phyloP scores from a whole-genome alignment of 257 asterid genomes.

The Nemophila menziesii region DNA sequence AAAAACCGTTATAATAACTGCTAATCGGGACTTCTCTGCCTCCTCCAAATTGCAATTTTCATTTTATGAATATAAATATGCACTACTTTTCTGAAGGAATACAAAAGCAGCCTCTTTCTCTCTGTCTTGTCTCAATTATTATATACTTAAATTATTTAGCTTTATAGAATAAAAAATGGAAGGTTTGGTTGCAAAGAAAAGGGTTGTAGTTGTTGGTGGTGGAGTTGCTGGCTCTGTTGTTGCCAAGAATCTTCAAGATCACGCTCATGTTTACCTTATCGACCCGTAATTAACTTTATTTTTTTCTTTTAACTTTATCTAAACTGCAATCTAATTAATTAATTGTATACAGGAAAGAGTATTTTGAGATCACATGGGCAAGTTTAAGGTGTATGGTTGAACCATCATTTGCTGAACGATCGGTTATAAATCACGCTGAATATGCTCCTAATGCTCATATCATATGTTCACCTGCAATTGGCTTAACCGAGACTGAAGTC shows the following conservation, averaged over 20 bases:
- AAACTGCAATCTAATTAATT: no score
- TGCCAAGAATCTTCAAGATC: conserved; percentile 53
- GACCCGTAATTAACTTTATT: conserved; percentile 48
- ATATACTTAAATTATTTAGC: no score
- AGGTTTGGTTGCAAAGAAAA: conserved; percentile 26
- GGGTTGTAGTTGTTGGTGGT: conserved; percentile 76
- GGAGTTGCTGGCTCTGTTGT: conserved; percentile 62
- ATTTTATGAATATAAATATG: no score
- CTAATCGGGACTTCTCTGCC: no score
- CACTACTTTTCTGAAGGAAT: no score
- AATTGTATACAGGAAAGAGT: conserved; percentile 87
- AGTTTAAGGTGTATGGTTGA: conserved; percentile 72
- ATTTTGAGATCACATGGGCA: conserved; percentile 76
- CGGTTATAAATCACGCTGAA: conserved; percentile 56
- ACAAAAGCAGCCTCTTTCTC: no score
- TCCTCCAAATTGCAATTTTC: no score
- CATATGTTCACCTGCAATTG: conserved; percentile 45
- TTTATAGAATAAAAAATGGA: conserved; percentile 24
- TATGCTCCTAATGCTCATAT: conserved; percentile 54
- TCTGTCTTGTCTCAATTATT: no score
- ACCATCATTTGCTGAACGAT: conserved; percentile 65
- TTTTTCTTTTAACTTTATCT: no score
- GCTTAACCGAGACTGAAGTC: conserved; percentile 45
- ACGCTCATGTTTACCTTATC: conserved; percentile 51
- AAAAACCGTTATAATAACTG: no score